Percentiles rank a stretch among this genome's conserved stretches.
These are phyloP conservation scores for Prunus armeniaca DNA, from an alignment of 306 rosid genomes.

Conservation along the genomic window DNA sequence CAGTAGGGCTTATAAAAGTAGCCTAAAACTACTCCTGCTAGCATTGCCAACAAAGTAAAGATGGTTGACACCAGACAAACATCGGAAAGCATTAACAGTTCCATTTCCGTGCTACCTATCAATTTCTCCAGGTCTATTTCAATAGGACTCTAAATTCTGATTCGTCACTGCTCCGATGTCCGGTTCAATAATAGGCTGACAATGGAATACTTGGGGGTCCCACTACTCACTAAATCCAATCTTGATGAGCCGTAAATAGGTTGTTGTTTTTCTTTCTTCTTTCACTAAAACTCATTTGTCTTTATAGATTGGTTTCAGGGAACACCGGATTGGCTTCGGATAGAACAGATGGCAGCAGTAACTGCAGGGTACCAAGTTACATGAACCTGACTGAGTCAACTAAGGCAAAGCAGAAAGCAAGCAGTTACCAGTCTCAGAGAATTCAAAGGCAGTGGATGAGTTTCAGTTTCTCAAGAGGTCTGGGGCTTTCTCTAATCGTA, in stretches of 20 bases:
- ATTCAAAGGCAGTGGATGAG: slow-evolving; percentile 91
- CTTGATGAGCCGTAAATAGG: no score
- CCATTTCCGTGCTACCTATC: slow-evolving; percentile 4
- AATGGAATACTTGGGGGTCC: no score
- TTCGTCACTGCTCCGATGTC: no score
- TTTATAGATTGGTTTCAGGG: slow-evolving; percentile 39
- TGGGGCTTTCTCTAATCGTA: slow-evolving; percentile 55
- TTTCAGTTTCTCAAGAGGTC: slow-evolving; percentile 69
- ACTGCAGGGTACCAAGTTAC: slow-evolving; percentile 56
- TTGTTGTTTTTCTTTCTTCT: no score
- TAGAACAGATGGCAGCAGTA: slow-evolving; percentile 61
- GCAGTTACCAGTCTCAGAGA: slow-evolving; percentile 44
- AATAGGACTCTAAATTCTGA: no score
- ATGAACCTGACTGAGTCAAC: slow-evolving; percentile 88
- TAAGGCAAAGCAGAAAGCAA: slow-evolving; percentile 60
- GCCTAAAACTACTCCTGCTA: slow-evolving; percentile 38
- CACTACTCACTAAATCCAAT: no score
- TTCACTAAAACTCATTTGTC: no score
- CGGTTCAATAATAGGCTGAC: no score
- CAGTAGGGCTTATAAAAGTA: slow-evolving; percentile 73
- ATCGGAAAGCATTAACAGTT: slow-evolving; percentile 16
- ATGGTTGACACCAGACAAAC: slow-evolving; percentile 27
- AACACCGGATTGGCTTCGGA: slow-evolving; percentile 56
- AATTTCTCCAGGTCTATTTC: background rate
- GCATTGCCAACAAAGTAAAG: slow-evolving; percentile 39